Percentiles rank a stretch among this genome's conserved stretches.
Conservation (phyloP, 495 filamentous ascomycete species). For the Penicillium longicatenatum region DNA sequence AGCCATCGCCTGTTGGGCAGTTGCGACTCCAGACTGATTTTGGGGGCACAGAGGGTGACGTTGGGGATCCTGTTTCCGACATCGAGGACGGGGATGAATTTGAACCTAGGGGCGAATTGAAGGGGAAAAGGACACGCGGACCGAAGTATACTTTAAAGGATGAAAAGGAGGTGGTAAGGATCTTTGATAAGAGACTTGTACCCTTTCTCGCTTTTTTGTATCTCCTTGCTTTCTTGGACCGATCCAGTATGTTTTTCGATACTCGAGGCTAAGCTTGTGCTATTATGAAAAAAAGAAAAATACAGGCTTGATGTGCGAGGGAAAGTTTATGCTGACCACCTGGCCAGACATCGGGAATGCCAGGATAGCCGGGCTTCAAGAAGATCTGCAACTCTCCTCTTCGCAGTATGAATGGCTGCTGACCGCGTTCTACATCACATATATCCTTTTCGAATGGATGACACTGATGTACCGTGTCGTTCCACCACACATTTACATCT, state of each 20-base stretch:
- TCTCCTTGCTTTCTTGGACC: slow-evolving; percentile 77
- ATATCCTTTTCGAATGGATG: slow-evolving; percentile 77
- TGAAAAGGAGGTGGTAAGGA: slow-evolving; percentile 68
- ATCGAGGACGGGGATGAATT: slow-evolving; percentile 30
- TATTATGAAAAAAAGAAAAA: too few species aligned
- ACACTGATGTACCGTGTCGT: slow-evolving; percentile 61
- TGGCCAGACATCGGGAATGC: slow-evolving; percentile 76
- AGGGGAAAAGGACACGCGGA: slow-evolving; percentile 19
- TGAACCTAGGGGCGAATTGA: slow-evolving; percentile 35
- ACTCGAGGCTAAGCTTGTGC: background rate
- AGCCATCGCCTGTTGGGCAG: slow-evolving; percentile 20
- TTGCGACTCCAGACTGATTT: slow-evolving; percentile 44
- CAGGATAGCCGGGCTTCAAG: slow-evolving; percentile 68
- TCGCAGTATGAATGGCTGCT: slow-evolving; percentile 67
- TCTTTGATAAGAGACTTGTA: slow-evolving; percentile 75
- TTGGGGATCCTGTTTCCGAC: slow-evolving; percentile 24
- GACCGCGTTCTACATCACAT: slow-evolving; percentile 69
- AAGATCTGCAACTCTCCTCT: slow-evolving; percentile 61
- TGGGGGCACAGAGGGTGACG: slow-evolving; percentile 14
- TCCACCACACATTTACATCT: slow-evolving; percentile 60
- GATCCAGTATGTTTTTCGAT: slow-evolving; percentile 60
- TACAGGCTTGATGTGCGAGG: too few species aligned
- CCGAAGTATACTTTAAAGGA: slow-evolving; percentile 69
- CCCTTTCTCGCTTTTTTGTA: slow-evolving; percentile 81
- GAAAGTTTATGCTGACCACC: background rate